Percentiles rank a stretch among this genome's conserved stretches.
These are phyloP conservation scores for Seiridium unicorne DNA, from an alignment of 2,329 filamentous ascomycete genomes.

Conservation along the genomic window DNA sequence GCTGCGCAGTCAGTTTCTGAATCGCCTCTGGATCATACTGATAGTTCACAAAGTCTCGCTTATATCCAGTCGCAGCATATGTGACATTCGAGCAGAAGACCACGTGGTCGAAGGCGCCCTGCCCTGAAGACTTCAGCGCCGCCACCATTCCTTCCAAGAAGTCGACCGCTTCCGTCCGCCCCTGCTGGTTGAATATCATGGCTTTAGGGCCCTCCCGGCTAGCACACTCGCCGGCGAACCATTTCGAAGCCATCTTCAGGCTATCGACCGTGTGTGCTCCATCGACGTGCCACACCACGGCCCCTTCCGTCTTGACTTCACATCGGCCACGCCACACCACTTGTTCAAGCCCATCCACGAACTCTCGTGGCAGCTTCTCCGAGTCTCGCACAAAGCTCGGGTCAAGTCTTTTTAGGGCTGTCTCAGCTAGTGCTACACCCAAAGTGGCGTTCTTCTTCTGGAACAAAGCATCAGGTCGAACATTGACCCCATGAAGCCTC, in stretches of 20 bases:
- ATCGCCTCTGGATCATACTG: conserved; percentile 52
- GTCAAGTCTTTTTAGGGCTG: conserved; percentile 45
- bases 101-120: conserved; percentile 63
- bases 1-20: conserved; percentile 50
- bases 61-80: conserved; percentile 48
- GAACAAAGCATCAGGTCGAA: conserved; percentile 53
- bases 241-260: conserved; percentile 75
- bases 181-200: conserved; percentile 64
- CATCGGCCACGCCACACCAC: conserved; percentile 81
- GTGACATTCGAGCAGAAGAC: conserved; percentile 81
- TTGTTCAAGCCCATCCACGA: conserved; percentile 71
- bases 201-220: conserved; percentile 36
- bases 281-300: conserved; percentile 81
- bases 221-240: conserved; percentile 63
- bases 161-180: conserved; percentile 30
- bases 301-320: conserved; percentile 53
- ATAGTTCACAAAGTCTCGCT: conserved; percentile 56
- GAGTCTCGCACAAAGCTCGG: conserved; percentile 21
- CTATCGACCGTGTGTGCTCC: conserved; percentile 93
- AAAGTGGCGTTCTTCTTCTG: conserved; percentile 56
- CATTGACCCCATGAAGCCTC: conserved; percentile 42
- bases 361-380: conserved; percentile 54
- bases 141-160: conserved; percentile 49
- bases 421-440: conserved; percentile 50
- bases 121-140: conserved; percentile 28